Conservation (phyloP, 2,329 filamentous ascomycete genomes). For the Monosporascus sp. region DNA sequence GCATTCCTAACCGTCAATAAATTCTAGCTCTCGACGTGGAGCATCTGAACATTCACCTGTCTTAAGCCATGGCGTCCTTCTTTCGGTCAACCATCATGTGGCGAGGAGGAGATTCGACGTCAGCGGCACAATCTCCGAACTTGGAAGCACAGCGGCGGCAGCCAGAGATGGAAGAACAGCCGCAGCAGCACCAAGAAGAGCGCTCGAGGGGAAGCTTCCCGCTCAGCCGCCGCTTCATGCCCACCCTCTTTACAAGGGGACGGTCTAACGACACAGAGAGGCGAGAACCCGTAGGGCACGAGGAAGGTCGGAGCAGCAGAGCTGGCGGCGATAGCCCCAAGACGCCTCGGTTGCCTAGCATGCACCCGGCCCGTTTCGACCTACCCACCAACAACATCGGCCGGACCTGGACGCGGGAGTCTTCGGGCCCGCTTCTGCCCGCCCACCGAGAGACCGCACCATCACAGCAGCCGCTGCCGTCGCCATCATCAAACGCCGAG, state of each 20-base stretch:
- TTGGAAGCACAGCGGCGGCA: slow-evolving; percentile 11
- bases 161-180: slow-evolving; percentile 14
- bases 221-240: slow-evolving; percentile 10
- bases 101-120: slow-evolving; percentile 11
- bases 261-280: slow-evolving; percentile 5
- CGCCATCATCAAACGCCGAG: background rate
- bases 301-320: slow-evolving; percentile 3
- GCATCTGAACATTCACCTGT: background rate
- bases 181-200: slow-evolving; percentile 1
- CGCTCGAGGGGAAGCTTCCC: slow-evolving; percentile 10
- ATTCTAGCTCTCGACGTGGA: slow-evolving; percentile 3
- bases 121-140: slow-evolving; percentile 9
- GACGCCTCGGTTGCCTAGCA: slow-evolving; percentile 32
- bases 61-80: slow-evolving; percentile 15
- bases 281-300: slow-evolving; percentile 6
- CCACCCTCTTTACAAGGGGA: slow-evolving; percentile 9
- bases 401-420: slow-evolving; percentile 32
- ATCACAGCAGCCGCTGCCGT: slow-evolving; percentile 1
- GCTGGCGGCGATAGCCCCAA: slow-evolving; percentile 39
- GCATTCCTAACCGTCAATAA: slow-evolving; percentile 9
- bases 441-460: slow-evolving; percentile 4
- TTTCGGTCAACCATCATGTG: slow-evolving; percentile 14
- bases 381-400: slow-evolving; percentile 36
- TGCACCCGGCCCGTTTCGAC: slow-evolving; percentile 27
- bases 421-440: slow-evolving; percentile 21